These are phyloP conservation scores for Arachnomyces sp. DNA, from an alignment of 2,329 filamentous ascomycete species.

Conservation along the genomic window DNA sequence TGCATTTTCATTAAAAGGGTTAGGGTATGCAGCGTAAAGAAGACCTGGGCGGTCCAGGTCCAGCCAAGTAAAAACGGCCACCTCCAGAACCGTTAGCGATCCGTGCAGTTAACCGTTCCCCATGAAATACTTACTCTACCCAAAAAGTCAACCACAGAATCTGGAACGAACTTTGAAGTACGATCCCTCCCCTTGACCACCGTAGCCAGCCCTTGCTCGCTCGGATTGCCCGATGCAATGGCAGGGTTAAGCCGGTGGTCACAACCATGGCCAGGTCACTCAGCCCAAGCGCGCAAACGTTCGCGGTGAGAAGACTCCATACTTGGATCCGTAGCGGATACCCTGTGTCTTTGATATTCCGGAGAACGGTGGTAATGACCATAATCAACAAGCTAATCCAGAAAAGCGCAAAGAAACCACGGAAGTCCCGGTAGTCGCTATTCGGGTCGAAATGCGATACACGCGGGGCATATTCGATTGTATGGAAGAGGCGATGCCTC, in stretches of 20 bases:
- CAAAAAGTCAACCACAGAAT: constrained; percentile 70
- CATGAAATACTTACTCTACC: constrained; percentile 50
- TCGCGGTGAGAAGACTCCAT: constrained; percentile 79
- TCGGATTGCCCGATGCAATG: constrained; percentile 63
- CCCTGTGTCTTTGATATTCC: constrained; percentile 90
- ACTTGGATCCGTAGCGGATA: constrained; percentile 78
- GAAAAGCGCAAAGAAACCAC: constrained; percentile 96
- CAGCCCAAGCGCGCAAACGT: constrained; percentile 77
- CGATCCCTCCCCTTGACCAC: constrained; percentile 73
- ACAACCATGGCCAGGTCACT: constrained; percentile 81
- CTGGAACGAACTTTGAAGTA: constrained; percentile 77
- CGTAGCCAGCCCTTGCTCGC: constrained; percentile 50
- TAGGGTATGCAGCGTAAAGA: constrained; percentile 83
- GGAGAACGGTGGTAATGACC: constrained; percentile 87
- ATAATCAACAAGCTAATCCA: constrained; percentile 97
- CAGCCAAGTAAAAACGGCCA: constrained; percentile 80
- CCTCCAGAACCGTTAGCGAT: background rate
- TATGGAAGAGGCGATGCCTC: constrained; percentile 79
- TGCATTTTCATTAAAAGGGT: constrained; percentile 98
- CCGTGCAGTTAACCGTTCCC: background rate
- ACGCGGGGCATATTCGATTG: constrained; percentile 80
- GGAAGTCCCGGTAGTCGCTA: constrained; percentile 88
- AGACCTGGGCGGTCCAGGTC: constrained; percentile 97
- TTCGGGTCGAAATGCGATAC: constrained; percentile 92
- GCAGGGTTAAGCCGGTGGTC: constrained; percentile 63